A percentile compares a stretch with the other conserved stretches of the same genome.
Evolutionary conservation across 192 early-diverging fungal species (phyloP).

Genomic region (Backusella psychrophila): DNA sequence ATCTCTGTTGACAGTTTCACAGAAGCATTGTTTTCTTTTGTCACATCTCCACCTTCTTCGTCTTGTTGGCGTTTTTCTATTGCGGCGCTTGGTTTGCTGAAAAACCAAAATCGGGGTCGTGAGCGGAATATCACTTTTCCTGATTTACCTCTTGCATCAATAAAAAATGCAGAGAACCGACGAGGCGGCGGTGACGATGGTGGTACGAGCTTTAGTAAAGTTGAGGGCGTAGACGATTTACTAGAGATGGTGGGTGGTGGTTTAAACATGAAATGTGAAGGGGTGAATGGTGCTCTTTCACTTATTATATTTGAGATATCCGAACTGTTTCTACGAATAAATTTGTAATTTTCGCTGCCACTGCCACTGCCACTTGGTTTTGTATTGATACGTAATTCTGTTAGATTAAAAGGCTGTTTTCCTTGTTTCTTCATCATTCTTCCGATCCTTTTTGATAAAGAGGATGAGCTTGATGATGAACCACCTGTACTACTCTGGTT

Average conservation of each 20-base stretch:
- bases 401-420: not conserved
- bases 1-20: not conserved
- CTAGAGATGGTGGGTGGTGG: conserved; percentile 10
- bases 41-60: not conserved
- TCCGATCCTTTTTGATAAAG: not conserved
- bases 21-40: not conserved
- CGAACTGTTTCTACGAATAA: not conserved
- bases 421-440: conserved; percentile 1
- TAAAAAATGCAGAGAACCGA: conserved; percentile 2
- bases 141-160: conserved; percentile 1
- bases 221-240: not conserved
- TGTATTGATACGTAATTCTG: not conserved
- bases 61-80: not conserved
- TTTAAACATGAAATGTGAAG: not conserved
- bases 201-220: not conserved
- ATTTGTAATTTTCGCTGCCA: not conserved
- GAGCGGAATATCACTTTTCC: not conserved
- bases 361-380: not conserved
- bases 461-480: not conserved
- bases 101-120: not conserved
- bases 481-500: not conserved
- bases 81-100: not conserved
- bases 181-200: not conserved
- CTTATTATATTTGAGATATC: not conserved
- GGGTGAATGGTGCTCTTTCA: not conserved